A percentile compares a stretch with the other conserved stretches of the same genome.
Conservation (phyloP, 1,284 basidiomycete species). For the Cryptococcus sp. region DNA sequence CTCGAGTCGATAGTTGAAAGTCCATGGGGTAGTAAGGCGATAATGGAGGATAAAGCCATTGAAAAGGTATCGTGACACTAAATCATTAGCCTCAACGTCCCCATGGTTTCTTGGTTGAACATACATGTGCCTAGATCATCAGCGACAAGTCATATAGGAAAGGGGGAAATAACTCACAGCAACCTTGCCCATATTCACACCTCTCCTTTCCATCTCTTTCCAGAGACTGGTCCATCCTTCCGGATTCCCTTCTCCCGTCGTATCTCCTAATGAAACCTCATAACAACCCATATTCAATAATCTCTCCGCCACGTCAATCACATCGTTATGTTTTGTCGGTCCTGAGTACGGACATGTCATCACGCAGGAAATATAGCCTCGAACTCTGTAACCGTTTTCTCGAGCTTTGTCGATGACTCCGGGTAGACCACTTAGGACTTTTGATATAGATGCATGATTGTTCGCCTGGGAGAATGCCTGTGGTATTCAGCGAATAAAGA, state of each 20-base stretch:
- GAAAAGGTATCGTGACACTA: constrained; percentile 92
- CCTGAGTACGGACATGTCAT: constrained; percentile 81
- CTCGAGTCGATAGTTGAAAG: constrained; percentile 56
- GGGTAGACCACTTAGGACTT: constrained; percentile 64
- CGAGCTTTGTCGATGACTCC: constrained; percentile 62
- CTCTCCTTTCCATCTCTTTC: constrained; percentile 60
- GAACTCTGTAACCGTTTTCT: constrained; percentile 63
- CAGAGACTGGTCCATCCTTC: constrained; percentile 62
- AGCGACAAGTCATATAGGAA: not conserved
- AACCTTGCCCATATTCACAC: constrained; percentile 59
- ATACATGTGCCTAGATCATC: constrained; percentile 49
- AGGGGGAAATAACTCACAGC: constrained; percentile 56
- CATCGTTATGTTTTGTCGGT: constrained; percentile 61
- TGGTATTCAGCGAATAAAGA: not conserved
- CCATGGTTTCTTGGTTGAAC: constrained; percentile 21
- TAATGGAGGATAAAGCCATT: constrained; percentile 57
- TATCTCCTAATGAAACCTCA: constrained; percentile 87
- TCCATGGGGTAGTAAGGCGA: constrained; percentile 48
- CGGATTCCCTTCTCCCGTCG: constrained; percentile 81
- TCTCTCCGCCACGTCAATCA: constrained; percentile 65
- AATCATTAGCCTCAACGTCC: not conserved
- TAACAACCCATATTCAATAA: constrained; percentile 88
- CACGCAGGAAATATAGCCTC: constrained; percentile 78
- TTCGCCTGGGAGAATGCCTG: constrained; percentile 75
- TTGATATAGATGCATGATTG: constrained; percentile 69